Evolutionary conservation across 2,329 filamentous ascomycete species (phyloP).

Genomic region (Tolypocladium pustulatum): DNA sequence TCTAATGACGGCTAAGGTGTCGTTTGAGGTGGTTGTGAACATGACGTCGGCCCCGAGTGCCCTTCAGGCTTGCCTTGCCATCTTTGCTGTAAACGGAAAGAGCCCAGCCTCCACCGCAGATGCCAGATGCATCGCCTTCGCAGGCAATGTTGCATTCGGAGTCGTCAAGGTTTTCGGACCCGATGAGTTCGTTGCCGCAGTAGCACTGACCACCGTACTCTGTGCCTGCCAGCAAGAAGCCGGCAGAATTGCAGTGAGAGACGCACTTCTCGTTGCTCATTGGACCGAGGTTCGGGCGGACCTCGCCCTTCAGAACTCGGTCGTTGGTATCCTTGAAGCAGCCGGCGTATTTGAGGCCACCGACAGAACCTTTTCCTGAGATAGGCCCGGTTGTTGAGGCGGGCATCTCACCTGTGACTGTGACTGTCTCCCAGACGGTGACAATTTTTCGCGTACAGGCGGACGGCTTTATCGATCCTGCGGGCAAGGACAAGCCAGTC

Average conservation of each 20-base stretch:
- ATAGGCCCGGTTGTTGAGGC: slow-evolving; percentile 5
- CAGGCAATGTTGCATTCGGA: slow-evolving; percentile 32
- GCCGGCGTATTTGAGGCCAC: slow-evolving; percentile 27
- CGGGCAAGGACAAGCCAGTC: not conserved
- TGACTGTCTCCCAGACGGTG: slow-evolving; percentile 35
- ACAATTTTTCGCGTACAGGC: slow-evolving; percentile 15
- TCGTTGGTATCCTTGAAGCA: slow-evolving; percentile 29
- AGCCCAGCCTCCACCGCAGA: slow-evolving; percentile 39
- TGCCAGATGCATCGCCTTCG: slow-evolving; percentile 33
- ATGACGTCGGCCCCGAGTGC: slow-evolving; percentile 23
- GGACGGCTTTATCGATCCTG: not conserved
- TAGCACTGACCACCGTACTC: slow-evolving; percentile 45
- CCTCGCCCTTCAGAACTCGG: slow-evolving; percentile 28
- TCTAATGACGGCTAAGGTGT: slow-evolving; percentile 19
- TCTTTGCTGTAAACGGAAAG: slow-evolving; percentile 33
- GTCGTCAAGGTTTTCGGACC: slow-evolving; percentile 31
- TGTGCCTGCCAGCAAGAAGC: slow-evolving; percentile 35
- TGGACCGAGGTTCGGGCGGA: slow-evolving; percentile 28
- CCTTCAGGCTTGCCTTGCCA: slow-evolving; percentile 17
- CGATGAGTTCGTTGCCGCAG: slow-evolving; percentile 28
- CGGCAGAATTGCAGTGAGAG: slow-evolving; percentile 31
- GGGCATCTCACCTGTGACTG: slow-evolving; percentile 24
- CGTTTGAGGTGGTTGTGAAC: slow-evolving; percentile 23
- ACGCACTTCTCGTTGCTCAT: slow-evolving; percentile 37
- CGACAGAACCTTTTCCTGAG: slow-evolving; percentile 6